Base-by-base conservation (phyloP, 2,329 filamentous ascomycete genomes). In the Ophiostoma himal-ulmi region DNA sequence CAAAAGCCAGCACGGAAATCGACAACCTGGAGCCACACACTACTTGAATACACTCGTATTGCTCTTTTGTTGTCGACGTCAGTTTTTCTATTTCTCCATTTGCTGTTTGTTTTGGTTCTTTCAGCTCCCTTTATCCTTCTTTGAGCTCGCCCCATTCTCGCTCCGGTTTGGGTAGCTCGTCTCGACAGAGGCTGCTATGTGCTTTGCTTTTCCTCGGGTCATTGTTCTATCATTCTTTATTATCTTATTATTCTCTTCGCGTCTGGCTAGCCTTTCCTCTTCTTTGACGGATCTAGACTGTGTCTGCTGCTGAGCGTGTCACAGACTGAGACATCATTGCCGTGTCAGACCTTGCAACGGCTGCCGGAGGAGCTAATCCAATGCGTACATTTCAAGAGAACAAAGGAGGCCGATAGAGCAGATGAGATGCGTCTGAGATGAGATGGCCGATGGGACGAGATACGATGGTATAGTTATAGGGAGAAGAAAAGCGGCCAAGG, bases 311-410 rank as follows among this genome's bases (percentile, higher is more conserved):
- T 57, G 52, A n/a, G 44, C 44, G 17, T 57, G 10, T 57, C 52
- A 44, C 11, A 57, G 52, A 57, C 52, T 57, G 52, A 57, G 52
- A 57, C 52, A 57, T 22, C 10, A 26, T 57, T 57, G 52, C 52
- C 52, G 52, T n/a, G 52, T 54, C n/a, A n/a, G 22, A 57, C 52
- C 52, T 57, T 57, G 52, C 52, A 57, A 57, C 52, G 52, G 52
- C 52, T 57, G 22, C 52, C 52, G 14, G 20, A 48, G 44, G 44
- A n/a, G 52, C 52, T 57, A 57, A 13, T 13, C 10, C n/a, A 10
- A 57, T 57, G 52, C 52, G 52, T 57, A 7, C 26, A 57, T 57
- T 14, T 10, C n/a, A 10, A 57, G 44, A 39, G 52, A 57, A 57
- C 52, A 57, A 26, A 26, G 52, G 20, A 17, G 26, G 8, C 5